These are phyloP conservation scores for Domatiomyces globalis DNA, from an alignment of 2,329 filamentous ascomycete species.

Conservation along the genomic window DNA sequence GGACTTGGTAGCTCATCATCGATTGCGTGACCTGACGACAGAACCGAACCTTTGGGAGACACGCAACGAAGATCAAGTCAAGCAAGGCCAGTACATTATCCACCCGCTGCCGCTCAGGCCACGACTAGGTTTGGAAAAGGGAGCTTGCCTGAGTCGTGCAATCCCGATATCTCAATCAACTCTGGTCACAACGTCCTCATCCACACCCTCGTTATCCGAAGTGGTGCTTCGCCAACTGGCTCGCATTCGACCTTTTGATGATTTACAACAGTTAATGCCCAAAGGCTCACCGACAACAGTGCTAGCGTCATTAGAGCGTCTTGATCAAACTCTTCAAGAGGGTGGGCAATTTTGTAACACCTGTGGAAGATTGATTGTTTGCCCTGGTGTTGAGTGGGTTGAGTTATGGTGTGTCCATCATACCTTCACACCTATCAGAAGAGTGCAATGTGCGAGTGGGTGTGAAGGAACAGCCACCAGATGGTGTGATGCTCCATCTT, in stretches of 20 bases:
- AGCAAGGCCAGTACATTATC: background rate
- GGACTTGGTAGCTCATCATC: slow-evolving; percentile 21
- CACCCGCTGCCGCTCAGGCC: background rate
- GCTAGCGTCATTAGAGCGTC: slow-evolving; percentile 23
- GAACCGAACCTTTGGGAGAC: slow-evolving; percentile 13
- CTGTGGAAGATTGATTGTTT: slow-evolving; percentile 28
- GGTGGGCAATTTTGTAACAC: slow-evolving; percentile 29
- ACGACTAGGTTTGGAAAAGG: background rate
- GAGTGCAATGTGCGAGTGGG: slow-evolving; percentile 3
- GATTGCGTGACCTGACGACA: slow-evolving; percentile 6
- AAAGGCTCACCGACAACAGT: slow-evolving; percentile 23
- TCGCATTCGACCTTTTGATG: slow-evolving; percentile 24
- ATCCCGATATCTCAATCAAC: slow-evolving; percentile 17
- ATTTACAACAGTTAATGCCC: slow-evolving; percentile 25
- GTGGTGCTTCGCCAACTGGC: slow-evolving; percentile 25
- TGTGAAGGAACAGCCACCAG: slow-evolving; percentile 1
- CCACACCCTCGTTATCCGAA: slow-evolving; percentile 31
- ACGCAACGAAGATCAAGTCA: background rate
- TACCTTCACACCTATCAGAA: slow-evolving; percentile 1
- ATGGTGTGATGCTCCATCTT: background rate
- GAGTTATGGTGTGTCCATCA: slow-evolving; percentile 22
- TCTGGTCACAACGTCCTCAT: slow-evolving; percentile 4
- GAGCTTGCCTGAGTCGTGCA: slow-evolving; percentile 20
- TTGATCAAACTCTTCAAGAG: slow-evolving; percentile 23
- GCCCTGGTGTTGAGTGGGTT: slow-evolving; percentile 30